Evolutionary conservation across 768 basidiomycete species (phyloP), one percentile per base, ranked within the genome.

Genomic region (Suillus lakei): DNA sequence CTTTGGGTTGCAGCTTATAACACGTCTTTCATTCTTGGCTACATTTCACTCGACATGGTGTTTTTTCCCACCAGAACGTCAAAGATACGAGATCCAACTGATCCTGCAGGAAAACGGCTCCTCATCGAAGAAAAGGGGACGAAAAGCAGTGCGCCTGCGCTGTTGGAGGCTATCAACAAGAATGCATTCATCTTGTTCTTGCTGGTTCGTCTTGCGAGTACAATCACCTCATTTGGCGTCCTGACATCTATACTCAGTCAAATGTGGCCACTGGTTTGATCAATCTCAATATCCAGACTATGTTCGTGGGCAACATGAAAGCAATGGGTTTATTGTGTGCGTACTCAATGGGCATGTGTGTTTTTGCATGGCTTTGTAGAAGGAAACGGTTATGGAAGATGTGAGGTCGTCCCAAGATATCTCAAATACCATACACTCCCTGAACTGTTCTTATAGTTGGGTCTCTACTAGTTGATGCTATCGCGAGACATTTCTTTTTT

Each of bases 1-100:
- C 76, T 95, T 21, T 98, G 96, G 95, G 85, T 92, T 9, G 85
- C 87, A 1, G 95, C 93, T 12, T 97, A 87, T 86, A 99, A 98
- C 74, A 89, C 90, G 0, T 85, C 89, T 3, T 95, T 95, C 80
- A 79, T 98, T 18, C 82, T 95, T 6, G 88, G 86, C 15, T 97
- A 98, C 78, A 82, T 96, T 48, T 67, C 89, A 28, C 78, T 98
- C 50, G 93, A 98, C 69, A 83, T 91, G 62, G 70, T 78, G 48
- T 91, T 94, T 76, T 90, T 86, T 74, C 85, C 88, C 3, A 75
- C 80, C 15, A 81, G 78, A 28, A 71, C 77, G 2, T 71, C 75
- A 62, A 68, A 72, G 70, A 53, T 73, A 58, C 72, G 66, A 67
- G 62, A 69, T 70, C 67, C 67, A 30, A 60, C 60, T 56, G 68